Base-by-base conservation (phyloP, 116 monocot species). In the Posidonia oceanica region DNA sequence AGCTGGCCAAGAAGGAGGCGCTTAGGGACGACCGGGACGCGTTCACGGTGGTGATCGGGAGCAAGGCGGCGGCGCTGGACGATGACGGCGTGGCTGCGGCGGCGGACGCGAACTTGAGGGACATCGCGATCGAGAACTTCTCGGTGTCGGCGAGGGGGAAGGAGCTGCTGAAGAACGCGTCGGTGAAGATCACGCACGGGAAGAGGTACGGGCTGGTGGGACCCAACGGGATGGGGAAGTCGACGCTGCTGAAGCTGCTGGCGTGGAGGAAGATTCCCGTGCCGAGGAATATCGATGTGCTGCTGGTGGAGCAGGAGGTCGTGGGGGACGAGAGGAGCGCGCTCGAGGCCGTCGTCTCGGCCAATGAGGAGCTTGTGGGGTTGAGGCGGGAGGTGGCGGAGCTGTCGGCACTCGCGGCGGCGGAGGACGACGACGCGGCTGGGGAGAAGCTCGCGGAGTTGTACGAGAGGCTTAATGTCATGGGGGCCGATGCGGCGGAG, bases 231-330 rank as follows among this genome's bases (percentile, higher is more conserved):
- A 94, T 63, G 79, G 94, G 91, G 10, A 94, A 94, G 75, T 94
- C 94, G 3, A 91, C 94, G 17, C 75, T 92, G 54, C 76, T 97
- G 12, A 97, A 97, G 79, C 82, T 97, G 6, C 14, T 91, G 15
- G 82, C 83, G 0, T 94, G 94, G 86, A 52, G 91, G 41, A 94
- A 91, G 75, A 84, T 94, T 54, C 86, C 84, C 0, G 91, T 94
- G 7, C 94, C 94, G 8, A 61, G 77, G 54, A 94, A 86, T 54
- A 86, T 91, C 7, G 91, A 88, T 51, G 90, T 88, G 57, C 69
- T 91, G 15, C 71, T 97, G 21, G 97, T 97, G 1, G 97, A 92
- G 81, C 93, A 97, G 78, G 97, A 97, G 72, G 80, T 89, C 12
- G 78, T 87, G 16, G 89, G 87, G 4, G 93, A 97, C 21, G 87